Evolutionary conservation across 139 green algal species (phyloP).

Genomic region (Asterochloris sp.): DNA sequence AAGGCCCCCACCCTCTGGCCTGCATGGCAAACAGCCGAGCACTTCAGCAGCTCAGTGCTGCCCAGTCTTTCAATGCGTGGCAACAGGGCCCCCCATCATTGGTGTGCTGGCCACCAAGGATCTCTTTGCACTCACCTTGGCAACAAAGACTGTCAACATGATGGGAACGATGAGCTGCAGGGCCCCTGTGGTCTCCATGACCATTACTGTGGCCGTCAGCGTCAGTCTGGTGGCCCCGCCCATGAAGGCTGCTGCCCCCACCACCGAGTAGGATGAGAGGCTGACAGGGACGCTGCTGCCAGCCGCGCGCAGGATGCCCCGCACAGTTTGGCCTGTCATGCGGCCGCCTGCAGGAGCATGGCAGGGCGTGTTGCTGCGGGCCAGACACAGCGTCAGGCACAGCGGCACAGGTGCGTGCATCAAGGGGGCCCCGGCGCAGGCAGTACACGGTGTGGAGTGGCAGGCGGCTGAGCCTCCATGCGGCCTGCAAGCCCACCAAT

Average conservation of each 20-base stretch:
- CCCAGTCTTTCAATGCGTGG: not conserved
- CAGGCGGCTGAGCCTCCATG: not conserved
- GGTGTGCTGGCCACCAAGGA: not conserved
- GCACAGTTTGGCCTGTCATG: constrained; percentile 52
- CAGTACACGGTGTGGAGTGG: not conserved
- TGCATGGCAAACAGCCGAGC: not conserved
- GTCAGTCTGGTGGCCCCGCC: constrained; percentile 70
- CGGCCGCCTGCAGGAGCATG: constrained; percentile 37
- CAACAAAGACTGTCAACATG: constrained; percentile 61
- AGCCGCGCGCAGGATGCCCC: constrained; percentile 5
- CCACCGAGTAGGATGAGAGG: constrained; percentile 54
- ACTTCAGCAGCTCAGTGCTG: not conserved
- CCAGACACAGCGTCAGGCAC: not conserved
- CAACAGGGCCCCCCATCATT: not conserved
- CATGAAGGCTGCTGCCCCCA: constrained; percentile 32
- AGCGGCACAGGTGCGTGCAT: not conserved
- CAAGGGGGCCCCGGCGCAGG: not conserved
- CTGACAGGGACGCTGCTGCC: constrained; percentile 27
- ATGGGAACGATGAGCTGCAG: constrained; percentile 63
- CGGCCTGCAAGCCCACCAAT: not conserved
- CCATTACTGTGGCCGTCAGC: constrained; percentile 66
- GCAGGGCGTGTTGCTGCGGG: not conserved
- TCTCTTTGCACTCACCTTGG: constrained; percentile 56
- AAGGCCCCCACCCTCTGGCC: not conserved
- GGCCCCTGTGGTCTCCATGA: constrained; percentile 77